phyloP scores from a whole-genome alignment of 345 rosid species.

The Gossypium thurberi region DNA sequence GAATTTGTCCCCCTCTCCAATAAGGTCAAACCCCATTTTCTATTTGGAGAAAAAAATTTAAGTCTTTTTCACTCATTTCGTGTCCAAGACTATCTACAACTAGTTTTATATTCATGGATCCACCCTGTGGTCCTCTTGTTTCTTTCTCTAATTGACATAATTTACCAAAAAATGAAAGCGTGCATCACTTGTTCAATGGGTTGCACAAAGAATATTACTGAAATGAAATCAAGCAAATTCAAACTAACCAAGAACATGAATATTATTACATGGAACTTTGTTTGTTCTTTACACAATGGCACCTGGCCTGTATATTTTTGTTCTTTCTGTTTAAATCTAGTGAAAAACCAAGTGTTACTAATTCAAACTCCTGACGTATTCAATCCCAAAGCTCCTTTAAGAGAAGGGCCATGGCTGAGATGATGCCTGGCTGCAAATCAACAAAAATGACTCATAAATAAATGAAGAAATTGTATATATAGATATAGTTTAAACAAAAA shows the following conservation, averaged over 20 bases:
- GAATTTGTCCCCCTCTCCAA: constrained; percentile 1
- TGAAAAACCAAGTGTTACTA: not conserved
- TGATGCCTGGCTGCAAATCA: constrained; percentile 44
- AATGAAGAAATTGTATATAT: not conserved
- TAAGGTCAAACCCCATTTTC: constrained; percentile 26
- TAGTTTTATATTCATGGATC: constrained; percentile 23
- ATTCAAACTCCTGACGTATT: not conserved
- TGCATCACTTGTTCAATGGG: not conserved
- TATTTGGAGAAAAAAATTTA: not conserved
- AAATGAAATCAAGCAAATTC: not conserved
- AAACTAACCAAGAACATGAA: not conserved
- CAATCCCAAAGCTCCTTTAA: constrained; percentile 11
- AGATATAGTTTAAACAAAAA: not conserved
- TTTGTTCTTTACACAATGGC: constrained; percentile 7
- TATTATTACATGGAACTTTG: not conserved
- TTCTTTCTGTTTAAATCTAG: constrained; percentile 1
- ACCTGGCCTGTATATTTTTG: not conserved
- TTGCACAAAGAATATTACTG: not conserved
- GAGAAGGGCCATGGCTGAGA: constrained; percentile 44
- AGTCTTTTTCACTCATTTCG: constrained; percentile 19
- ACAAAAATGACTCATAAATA: not conserved
- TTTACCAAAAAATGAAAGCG: not conserved
- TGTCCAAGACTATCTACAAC: constrained; percentile 22
- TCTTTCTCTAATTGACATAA: not conserved
- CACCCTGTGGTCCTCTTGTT: not conserved